These are phyloP conservation scores for Prunus kanzakura DNA, from an alignment of 306 rosid species.

Conservation along the genomic window DNA sequence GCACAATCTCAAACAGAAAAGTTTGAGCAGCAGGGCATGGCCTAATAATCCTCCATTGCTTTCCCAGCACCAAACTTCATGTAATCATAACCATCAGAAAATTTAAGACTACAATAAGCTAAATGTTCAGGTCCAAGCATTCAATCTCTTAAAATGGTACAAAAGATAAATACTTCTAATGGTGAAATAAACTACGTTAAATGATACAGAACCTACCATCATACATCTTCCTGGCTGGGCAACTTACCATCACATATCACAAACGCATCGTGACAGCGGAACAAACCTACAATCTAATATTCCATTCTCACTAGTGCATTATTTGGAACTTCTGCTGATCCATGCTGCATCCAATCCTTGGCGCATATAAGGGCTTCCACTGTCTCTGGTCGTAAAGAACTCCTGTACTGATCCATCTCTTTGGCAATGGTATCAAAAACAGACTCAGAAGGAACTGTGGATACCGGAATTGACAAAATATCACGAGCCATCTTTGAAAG, in stretches of 20 bases:
- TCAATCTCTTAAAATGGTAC: conserved; percentile 27
- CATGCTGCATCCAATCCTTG: conserved; percentile 89
- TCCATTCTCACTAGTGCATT: conserved; percentile 56
- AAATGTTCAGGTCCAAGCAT: conserved; percentile 29
- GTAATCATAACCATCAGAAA: not conserved
- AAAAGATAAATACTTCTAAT: conserved; percentile 17
- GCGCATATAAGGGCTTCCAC: conserved; percentile 90
- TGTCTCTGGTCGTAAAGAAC: conserved; percentile 79
- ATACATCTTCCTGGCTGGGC: conserved; percentile 12
- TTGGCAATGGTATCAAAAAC: conserved; percentile 51
- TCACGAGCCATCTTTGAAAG: conserved; percentile 97
- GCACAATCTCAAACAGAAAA: not conserved
- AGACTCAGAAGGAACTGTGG: conserved; percentile 53
- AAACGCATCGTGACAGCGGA: not conserved
- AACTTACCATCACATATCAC: conserved; percentile 29
- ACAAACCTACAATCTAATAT: conserved; percentile 40
- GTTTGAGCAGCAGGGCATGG: too few relatives aligned
- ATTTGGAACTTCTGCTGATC: conserved; percentile 39
- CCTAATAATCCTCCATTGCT: too few relatives aligned
- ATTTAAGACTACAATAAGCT: conserved; percentile 23
- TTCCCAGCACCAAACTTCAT: not conserved
- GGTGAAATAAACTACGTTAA: conserved; percentile 22
- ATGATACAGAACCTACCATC: conserved; percentile 20
- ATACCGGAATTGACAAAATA: conserved; percentile 68
- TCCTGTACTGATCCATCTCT: conserved; percentile 75